Evolutionary conservation across 2,329 filamentous ascomycete genomes (phyloP), one percentile per base, ranked within the genome.

Genomic region (Cytospora leucostoma): DNA sequence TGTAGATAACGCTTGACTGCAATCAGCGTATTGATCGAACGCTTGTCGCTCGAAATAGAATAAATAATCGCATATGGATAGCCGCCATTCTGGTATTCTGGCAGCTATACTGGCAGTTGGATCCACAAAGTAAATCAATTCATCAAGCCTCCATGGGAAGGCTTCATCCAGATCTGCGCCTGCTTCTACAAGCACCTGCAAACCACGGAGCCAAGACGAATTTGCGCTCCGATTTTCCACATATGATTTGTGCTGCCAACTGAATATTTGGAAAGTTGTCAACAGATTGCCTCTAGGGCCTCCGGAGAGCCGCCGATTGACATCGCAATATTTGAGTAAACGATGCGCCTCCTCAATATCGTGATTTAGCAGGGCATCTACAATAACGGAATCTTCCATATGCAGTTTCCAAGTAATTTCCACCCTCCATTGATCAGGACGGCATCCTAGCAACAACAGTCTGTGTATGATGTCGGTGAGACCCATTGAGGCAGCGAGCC

Each of bases 1-100:
- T 0, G 32, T 7, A 7, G 8, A 6, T 1, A 17, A 34, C 2
- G 3, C 33, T 4, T 19, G 1, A 33, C 3, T 27, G 1, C 5
- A 5, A 1, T 8, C 21, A 15, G n/a, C 2, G 3, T 49, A 8
- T 37, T 1, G 8, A 3, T 37, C 7, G 11, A 58, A 58, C 2
- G 35, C 32, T 19, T 12, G n/a, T 6, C 33, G 40, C 15, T 58
- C 32, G 6, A 58, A 50, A 19, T 50, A 58, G 12, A 58, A 58
- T 7, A 58, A 11, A 37, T 50, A 50, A 21, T 58, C 56, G 12
- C 17, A 19, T 32, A 51, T 32, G 5, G 19, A 32, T 17, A 8
- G 49, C 27, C 21, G 2, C 49, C 10, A 27, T 51, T 2, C 19
- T 19, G 19, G 4, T 32, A 4, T 12, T 12, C 3, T 7, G 27